Evolutionary conservation across 768 basidiomycete species (phyloP).

Genomic region (Melanogaster broomeanus): DNA sequence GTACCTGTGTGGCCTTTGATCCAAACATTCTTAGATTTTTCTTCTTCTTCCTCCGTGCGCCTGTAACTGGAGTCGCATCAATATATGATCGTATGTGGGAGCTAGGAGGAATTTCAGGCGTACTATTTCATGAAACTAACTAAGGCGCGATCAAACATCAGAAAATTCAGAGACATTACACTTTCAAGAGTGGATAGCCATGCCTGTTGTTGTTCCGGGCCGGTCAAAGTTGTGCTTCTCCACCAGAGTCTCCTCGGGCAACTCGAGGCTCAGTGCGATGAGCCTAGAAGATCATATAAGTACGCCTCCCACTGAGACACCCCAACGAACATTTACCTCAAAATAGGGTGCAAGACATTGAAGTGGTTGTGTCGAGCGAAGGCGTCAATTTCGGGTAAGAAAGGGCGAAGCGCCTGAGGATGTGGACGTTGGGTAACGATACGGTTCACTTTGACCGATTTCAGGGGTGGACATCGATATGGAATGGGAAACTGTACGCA

Average conservation of each 20-base stretch:
- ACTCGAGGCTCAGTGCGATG: slow-evolving; percentile 50
- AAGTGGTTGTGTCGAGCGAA: slow-evolving; percentile 55
- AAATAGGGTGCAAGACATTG: slow-evolving; percentile 47
- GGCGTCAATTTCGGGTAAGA: slow-evolving; percentile 50
- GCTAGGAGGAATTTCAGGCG: slow-evolving; percentile 7
- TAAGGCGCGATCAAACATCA: slow-evolving; percentile 16
- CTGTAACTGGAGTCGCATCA: slow-evolving; percentile 42
- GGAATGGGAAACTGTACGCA: slow-evolving; percentile 27
- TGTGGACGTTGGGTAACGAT: slow-evolving; percentile 46
- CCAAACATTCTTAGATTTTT: slow-evolving; percentile 54
- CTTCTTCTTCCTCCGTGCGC: slow-evolving; percentile 49
- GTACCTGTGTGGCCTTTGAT: slow-evolving; percentile 59
- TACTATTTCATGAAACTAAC: slow-evolving; percentile 70
- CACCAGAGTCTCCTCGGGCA: slow-evolving; percentile 52
- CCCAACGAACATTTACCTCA: slow-evolving; percentile 34
- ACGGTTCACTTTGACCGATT: slow-evolving; percentile 42
- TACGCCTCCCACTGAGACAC: not conserved
- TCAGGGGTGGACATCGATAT: not conserved
- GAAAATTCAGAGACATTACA: not conserved
- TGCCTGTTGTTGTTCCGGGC: slow-evolving; percentile 41
- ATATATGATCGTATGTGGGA: not conserved
- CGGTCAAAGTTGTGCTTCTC: slow-evolving; percentile 47
- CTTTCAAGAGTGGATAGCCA: not conserved
- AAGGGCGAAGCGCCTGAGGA: slow-evolving; percentile 47
- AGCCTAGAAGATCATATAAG: slow-evolving; percentile 32